phyloP scores from a whole-genome alignment of 108 stramenopile genomes.

The Skeletonema menzelii region DNA sequence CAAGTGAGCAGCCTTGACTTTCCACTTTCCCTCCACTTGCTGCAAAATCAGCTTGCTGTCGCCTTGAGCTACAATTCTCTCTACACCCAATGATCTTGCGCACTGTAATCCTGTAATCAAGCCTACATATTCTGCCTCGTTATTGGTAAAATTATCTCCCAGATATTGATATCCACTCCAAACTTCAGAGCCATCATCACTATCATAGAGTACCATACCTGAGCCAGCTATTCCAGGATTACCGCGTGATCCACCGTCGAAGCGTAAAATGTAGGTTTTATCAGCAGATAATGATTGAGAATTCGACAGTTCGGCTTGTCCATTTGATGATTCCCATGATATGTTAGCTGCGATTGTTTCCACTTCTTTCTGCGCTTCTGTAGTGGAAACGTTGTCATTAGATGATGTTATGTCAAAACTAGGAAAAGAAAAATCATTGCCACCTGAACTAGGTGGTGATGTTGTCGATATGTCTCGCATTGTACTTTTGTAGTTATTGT shows the following conservation, averaged over 20 bases:
- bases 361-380: neutral
- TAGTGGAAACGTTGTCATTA: neutral
- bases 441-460: neutral
- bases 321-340: neutral
- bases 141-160: slow-evolving; percentile 64
- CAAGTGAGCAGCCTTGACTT: slow-evolving; percentile 52
- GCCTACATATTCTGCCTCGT: slow-evolving; percentile 78
- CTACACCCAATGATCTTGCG: slow-evolving; percentile 65
- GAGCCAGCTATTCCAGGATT: slow-evolving; percentile 68
- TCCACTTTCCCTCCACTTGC: slow-evolving; percentile 65
- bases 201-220: slow-evolving; percentile 77
- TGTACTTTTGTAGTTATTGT: slow-evolving; percentile 12
- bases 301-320: neutral
- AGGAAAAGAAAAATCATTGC: neutral
- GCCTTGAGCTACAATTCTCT: slow-evolving; percentile 61
- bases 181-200: slow-evolving; percentile 43
- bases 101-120: slow-evolving; percentile 65
- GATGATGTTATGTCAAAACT: neutral
- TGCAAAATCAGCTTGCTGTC: slow-evolving; percentile 74
- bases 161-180: slow-evolving; percentile 73
- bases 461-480: neutral
- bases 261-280: slow-evolving; percentile 57
- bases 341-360: neutral
- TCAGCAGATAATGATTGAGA: neutral
- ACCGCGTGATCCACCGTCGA: slow-evolving; percentile 84